phyloP scores from a whole-genome alignment of 108 stramenopile species.

The Thalassiosira profunda region DNA sequence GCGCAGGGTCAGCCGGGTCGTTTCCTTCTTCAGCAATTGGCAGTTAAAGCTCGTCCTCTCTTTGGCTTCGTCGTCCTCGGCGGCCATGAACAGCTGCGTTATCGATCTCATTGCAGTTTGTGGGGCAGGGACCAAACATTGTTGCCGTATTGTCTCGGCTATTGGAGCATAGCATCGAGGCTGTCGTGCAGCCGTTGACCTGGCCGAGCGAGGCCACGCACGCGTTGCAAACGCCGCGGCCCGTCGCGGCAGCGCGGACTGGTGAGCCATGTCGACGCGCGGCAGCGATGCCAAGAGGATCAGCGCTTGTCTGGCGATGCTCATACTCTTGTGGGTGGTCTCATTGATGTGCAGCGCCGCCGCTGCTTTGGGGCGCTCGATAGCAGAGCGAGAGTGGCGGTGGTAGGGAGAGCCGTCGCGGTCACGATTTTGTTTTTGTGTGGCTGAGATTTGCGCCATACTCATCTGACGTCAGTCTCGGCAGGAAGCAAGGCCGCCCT shows the following conservation, averaged over 20 bases:
- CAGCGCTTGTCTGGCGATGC: too few species aligned
- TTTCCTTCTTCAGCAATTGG: constrained; percentile 72
- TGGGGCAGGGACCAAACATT: not conserved
- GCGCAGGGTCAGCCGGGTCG: constrained; percentile 59
- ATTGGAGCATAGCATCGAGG: not conserved
- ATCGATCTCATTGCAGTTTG: not conserved
- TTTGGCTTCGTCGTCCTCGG: constrained; percentile 14
- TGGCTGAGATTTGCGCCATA: too few species aligned
- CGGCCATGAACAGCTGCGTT: constrained; percentile 19
- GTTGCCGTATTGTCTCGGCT: not conserved
- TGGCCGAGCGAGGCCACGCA: not conserved
- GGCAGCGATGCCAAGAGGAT: constrained; percentile 12
- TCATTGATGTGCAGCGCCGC: too few species aligned
- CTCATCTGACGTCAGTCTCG: too few species aligned
- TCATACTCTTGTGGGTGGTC: too few species aligned
- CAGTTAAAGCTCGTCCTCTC: constrained; percentile 45
- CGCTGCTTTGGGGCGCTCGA: too few species aligned
- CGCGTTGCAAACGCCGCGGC: constrained; percentile 6
- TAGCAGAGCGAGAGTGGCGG: too few species aligned
- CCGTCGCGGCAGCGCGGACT: not conserved
- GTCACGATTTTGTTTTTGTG: too few species aligned
- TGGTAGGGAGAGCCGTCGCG: too few species aligned
- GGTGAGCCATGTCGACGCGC: not conserved
- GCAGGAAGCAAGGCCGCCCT: too few species aligned
- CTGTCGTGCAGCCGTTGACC: not conserved